These are phyloP conservation scores for Backusella psychrophila DNA, from an alignment of 192 early-diverging fungal species.

Conservation along the genomic window DNA sequence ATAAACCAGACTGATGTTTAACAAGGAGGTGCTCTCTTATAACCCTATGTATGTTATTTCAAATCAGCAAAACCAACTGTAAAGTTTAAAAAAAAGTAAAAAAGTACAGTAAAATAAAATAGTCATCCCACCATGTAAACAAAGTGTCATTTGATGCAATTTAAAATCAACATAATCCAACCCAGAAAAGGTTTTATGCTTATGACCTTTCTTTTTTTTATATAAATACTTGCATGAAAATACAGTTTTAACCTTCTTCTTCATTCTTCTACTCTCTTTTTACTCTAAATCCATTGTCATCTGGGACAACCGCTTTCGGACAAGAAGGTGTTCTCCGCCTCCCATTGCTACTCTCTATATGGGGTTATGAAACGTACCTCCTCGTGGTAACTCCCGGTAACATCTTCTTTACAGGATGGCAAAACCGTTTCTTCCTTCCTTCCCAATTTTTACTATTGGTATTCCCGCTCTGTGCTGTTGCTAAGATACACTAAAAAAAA, in stretches of 20 bases:
- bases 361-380: slow-evolving; percentile 7
- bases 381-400: slow-evolving; percentile 5
- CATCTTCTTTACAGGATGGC: neutral
- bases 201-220: neutral
- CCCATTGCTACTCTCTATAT: neutral
- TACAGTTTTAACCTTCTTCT: neutral
- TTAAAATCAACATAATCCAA: neutral
- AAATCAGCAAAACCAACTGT: neutral
- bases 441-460: slow-evolving; percentile 2
- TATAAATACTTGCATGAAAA: neutral
- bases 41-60: neutral
- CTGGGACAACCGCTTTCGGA: too few relatives aligned
- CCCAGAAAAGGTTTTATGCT: neutral
- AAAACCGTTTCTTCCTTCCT: slow-evolving; percentile 8
- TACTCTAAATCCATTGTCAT: neutral
- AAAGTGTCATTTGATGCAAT: neutral
- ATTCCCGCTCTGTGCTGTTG: neutral
- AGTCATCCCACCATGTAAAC: neutral
- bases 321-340: neutral
- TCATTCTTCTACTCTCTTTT: neutral
- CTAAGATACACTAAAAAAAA: neutral
- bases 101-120: neutral
- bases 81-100: neutral
- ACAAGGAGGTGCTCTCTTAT: neutral
- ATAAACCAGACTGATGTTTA: neutral